Conservation (phyloP, 202 grass and related monocot genomes). For the Schoenoplectus tabernaemontani region DNA sequence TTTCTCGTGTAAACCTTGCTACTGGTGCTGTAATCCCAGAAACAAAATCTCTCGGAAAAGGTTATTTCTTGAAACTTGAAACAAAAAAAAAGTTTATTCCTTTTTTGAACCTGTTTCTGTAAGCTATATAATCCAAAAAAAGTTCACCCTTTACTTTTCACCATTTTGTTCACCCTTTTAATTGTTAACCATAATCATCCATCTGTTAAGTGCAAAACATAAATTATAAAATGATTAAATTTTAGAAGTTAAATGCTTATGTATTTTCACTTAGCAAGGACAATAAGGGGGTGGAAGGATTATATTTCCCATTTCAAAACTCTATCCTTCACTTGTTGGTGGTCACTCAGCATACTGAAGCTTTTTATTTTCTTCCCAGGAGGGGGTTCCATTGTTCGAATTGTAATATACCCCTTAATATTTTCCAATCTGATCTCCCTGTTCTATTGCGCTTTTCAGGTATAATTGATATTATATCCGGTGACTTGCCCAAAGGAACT, state of each 20-base stretch:
- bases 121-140: neutral
- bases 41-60: constrained; percentile 90
- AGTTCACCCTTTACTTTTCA: neutral
- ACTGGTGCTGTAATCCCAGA: constrained; percentile 94
- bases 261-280: neutral
- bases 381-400: neutral
- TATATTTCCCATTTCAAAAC: neutral
- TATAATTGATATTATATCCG: constrained; percentile 89
- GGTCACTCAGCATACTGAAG: neutral
- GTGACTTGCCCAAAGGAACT: constrained; percentile 85
- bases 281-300: neutral
- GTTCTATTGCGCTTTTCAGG: constrained; percentile 49
- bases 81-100: neutral
- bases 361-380: neutral
- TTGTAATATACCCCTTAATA: too few species aligned
- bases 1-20: constrained; percentile 71
- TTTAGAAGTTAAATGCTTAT: neutral
- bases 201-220: neutral
- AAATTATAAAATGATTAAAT: too few species aligned
- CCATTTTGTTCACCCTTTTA: neutral
- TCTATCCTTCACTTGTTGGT: neutral
- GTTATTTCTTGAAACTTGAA: constrained; percentile 30
- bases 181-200: neutral
- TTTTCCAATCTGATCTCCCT: too few species aligned
- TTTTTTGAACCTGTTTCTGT: neutral